Evolutionary conservation across 352 stramenopile genomes (phyloP), one percentile per base, ranked within the genome.

Genomic region (Pythium oligandrum): DNA sequence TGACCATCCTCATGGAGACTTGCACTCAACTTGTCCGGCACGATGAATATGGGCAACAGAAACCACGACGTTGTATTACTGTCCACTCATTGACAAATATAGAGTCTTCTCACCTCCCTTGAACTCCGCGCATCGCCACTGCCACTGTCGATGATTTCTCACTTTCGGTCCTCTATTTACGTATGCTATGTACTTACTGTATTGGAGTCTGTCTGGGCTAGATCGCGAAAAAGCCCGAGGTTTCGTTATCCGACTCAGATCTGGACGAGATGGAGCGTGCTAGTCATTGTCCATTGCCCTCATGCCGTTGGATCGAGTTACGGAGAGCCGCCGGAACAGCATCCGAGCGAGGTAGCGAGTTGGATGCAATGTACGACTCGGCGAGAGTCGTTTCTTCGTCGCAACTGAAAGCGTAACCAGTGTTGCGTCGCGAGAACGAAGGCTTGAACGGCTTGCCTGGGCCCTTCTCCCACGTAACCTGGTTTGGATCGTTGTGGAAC

Each of bases 361-460:
- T 90, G 10, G 82, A 90, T 12, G 82, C 82, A 45, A 92, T 92
- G 64, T 90, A 90, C 57, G 78, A 89, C 66, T 93, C 83, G 44
- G 77, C 83, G 11, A 89, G 51, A 42, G 83, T 90, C 44, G 83
- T 93, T 55, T 88, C 78, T 48, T 93, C 80, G 57, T 93, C 83
- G 59, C 78, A 91, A 55, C 80, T 91, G 61, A 93, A 93, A 33
- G 83, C 83, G 49, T 72, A 93, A 43, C 83, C 83, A 6, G 80
- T 90, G 59, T 84, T 87, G 33, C 75, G 69, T 6, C 73, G 64
- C n/a, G 62, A 58, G 11, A 61, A 59, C 2, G 58, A 78, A 17
- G 59, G 33, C 32, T 68, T 65, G 54, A 74, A 68, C 55, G 71
- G 66, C 44, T 68, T 75, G 34, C 53, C 46, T 8, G 71, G 62